Percentiles rank a stretch among this genome's conserved stretches.
These are phyloP conservation scores for Themeda triandra DNA, from an alignment of 176 grass and related monocot species.

Conservation along the genomic window DNA sequence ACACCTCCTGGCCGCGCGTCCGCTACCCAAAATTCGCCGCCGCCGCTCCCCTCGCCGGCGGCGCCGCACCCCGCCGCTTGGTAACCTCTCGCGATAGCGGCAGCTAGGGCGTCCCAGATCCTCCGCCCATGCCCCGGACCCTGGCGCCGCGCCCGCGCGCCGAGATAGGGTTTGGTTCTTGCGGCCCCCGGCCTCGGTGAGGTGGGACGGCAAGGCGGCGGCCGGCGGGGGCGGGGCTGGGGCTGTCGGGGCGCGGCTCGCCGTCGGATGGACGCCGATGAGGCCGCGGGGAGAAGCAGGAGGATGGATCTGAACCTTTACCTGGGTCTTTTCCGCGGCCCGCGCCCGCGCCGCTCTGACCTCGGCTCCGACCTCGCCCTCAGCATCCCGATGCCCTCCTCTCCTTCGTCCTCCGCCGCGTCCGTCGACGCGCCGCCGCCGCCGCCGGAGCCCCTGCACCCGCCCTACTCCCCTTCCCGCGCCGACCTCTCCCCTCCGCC, in stretches of 20 bases:
- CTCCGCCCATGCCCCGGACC: not conserved
- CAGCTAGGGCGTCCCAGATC: not conserved
- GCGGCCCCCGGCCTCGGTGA: conserved; percentile 18
- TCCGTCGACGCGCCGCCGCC: conserved; percentile 46
- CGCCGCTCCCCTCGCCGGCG: not conserved
- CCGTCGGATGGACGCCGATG: conserved; percentile 61
- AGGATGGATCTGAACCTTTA: conserved; percentile 99
- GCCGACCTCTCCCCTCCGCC: conserved; percentile 24
- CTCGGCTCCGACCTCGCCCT: conserved; percentile 93
- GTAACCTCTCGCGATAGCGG: not conserved
- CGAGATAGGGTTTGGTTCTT: conserved; percentile 37
- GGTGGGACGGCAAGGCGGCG: not conserved
- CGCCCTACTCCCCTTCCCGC: conserved; percentile 24
- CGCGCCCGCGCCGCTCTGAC: conserved; percentile 71
- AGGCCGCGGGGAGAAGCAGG: conserved; percentile 45
- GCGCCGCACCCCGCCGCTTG: not conserved
- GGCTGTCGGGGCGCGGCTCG: not conserved
- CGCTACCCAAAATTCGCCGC: conserved; percentile 16
- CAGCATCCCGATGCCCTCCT: conserved; percentile 73
- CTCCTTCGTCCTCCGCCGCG: conserved; percentile 58
- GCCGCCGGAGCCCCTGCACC: conserved; percentile 28
- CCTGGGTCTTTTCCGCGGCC: conserved; percentile 73
- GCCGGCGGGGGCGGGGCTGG: not conserved
- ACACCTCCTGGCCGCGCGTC: not conserved
- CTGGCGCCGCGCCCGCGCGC: not conserved